These are phyloP conservation scores for Candida namnaoensis DNA, from an alignment of 805 yeast species.

Conservation along the genomic window DNA sequence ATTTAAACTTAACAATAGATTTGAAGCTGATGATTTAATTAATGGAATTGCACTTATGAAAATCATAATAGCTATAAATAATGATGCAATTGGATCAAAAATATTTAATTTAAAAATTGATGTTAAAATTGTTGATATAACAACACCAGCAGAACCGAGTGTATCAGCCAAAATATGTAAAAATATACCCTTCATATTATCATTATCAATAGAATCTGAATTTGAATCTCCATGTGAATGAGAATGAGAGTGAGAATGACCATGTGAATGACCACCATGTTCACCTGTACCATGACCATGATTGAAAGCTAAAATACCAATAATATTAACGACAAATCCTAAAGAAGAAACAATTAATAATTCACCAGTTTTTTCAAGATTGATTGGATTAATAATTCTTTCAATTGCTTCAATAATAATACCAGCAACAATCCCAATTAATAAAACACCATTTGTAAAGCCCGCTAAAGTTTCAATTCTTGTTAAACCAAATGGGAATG, in stretches of 20 bases:
- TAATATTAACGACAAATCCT: conserved; percentile 81
- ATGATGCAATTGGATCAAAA: conserved; percentile 88
- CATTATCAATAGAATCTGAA: conserved; percentile 29
- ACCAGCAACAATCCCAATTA: conserved; percentile 84
- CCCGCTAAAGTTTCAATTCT: conserved; percentile 91
- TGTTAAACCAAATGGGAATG: conserved; percentile 78
- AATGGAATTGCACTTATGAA: conserved; percentile 79
- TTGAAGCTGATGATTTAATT: conserved; percentile 69
- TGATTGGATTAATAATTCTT: conserved; percentile 70
- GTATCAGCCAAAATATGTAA: conserved; percentile 93
- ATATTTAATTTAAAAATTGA: conserved; percentile 58
- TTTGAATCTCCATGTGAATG: conserved; percentile 21
- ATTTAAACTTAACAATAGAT: conserved; percentile 56
- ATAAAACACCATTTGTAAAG: conserved; percentile 84
- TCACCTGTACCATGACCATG: conserved; percentile 58
- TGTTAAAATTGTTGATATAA: conserved; percentile 77
- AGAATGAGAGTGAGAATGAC: conserved; percentile 30
- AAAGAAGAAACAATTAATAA: conserved; percentile 73
- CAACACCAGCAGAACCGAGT: conserved; percentile 94
- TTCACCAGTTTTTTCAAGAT: conserved; percentile 72
- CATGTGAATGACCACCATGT: conserved; percentile 31
- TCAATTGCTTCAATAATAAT: conserved; percentile 82
- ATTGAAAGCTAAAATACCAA: conserved; percentile 91
- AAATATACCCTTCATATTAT: conserved; percentile 90
- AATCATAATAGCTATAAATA: conserved; percentile 76